Conservation (phyloP, 2,329 filamentous ascomycete species). For the Aspergillus neoniger region DNA sequence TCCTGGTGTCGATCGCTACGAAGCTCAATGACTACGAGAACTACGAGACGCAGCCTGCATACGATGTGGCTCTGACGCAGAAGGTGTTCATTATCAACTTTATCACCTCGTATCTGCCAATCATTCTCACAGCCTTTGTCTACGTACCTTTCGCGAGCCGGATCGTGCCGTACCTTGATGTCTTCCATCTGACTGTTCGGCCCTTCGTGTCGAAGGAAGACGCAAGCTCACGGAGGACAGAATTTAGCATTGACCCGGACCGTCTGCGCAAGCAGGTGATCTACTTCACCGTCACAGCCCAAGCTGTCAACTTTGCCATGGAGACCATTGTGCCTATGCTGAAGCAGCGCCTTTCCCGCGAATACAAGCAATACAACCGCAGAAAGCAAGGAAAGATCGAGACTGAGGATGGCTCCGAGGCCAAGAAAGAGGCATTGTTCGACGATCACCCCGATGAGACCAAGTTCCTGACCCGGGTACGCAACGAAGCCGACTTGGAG, state of each 20-base stretch:
- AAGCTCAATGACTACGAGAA: slow-evolving; percentile 84
- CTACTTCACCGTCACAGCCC: slow-evolving; percentile 94
- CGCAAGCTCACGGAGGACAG: slow-evolving; percentile 57
- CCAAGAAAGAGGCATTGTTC: slow-evolving; percentile 41
- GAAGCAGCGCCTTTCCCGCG: slow-evolving; percentile 76
- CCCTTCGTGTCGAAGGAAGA: slow-evolving; percentile 76
- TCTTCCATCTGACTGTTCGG: slow-evolving; percentile 77
- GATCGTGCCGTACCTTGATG: slow-evolving; percentile 83
- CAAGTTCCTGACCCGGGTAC: slow-evolving; percentile 78
- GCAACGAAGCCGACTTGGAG: slow-evolving; percentile 78
- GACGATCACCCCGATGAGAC: slow-evolving; percentile 77
- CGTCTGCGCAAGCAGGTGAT: slow-evolving; percentile 89
- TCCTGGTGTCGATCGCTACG: slow-evolving; percentile 81
- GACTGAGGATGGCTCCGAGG: slow-evolving; percentile 22
- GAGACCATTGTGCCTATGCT: slow-evolving; percentile 84
- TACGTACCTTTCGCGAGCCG: slow-evolving; percentile 89
- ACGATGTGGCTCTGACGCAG: slow-evolving; percentile 80
- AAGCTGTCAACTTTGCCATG: slow-evolving; percentile 83
- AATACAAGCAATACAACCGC: slow-evolving; percentile 56
- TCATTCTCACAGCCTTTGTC: slow-evolving; percentile 88
- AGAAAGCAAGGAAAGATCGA: slow-evolving; percentile 29
- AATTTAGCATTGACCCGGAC: slow-evolving; percentile 81
- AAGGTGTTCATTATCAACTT: slow-evolving; percentile 99
- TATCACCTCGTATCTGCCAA: slow-evolving; percentile 89
- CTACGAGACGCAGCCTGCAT: slow-evolving; percentile 82